A percentile compares a stretch with the other conserved stretches of the same genome.
phyloP scores from a whole-genome alignment of 192 early-diverging fungal genomes.

The Backusella luteola region DNA sequence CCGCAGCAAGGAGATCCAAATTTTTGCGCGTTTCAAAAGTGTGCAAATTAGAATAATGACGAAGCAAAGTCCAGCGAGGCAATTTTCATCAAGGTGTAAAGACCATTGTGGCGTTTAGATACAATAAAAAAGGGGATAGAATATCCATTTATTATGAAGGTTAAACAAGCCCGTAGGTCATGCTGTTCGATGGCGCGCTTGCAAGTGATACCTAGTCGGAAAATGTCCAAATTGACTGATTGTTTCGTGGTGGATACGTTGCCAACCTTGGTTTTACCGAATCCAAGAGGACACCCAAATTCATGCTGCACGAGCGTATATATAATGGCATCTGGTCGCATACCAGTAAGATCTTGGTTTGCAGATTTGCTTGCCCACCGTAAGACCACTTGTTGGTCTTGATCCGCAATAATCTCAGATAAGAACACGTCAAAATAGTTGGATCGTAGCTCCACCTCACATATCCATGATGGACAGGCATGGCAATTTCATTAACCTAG shows the following conservation, averaged over 20 bases:
- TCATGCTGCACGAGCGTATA: slow-evolving; percentile 11
- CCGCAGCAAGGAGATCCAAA: not conserved
- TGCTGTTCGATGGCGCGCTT: slow-evolving; percentile 9
- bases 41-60: not conserved
- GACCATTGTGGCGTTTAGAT: not conserved
- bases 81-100: slow-evolving; percentile 15
- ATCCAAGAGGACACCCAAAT: slow-evolving; percentile 11
- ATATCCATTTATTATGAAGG: slow-evolving; percentile 13
- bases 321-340: slow-evolving; percentile 11
- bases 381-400: not conserved
- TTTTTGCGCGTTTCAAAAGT: slow-evolving; percentile 2
- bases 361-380: slow-evolving; percentile 7
- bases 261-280: slow-evolving; percentile 9
- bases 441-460: slow-evolving; percentile 10
- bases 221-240: slow-evolving; percentile 9
- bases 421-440: slow-evolving; percentile 16
- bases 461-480: slow-evolving; percentile 3
- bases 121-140: slow-evolving; percentile 13
- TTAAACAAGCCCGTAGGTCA: slow-evolving; percentile 13
- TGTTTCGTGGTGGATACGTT: slow-evolving; percentile 14
- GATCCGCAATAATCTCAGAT: slow-evolving; percentile 7
- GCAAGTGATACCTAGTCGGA: slow-evolving; percentile 7
- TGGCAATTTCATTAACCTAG: slow-evolving; percentile 16
- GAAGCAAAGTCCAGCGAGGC: slow-evolving; percentile 1
- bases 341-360: not conserved